A percentile compares a stretch with the other conserved stretches of the same genome.
phyloP scores from a whole-genome alignment of 2,329 filamentous ascomycete species.

The Lachnellula suecica region DNA sequence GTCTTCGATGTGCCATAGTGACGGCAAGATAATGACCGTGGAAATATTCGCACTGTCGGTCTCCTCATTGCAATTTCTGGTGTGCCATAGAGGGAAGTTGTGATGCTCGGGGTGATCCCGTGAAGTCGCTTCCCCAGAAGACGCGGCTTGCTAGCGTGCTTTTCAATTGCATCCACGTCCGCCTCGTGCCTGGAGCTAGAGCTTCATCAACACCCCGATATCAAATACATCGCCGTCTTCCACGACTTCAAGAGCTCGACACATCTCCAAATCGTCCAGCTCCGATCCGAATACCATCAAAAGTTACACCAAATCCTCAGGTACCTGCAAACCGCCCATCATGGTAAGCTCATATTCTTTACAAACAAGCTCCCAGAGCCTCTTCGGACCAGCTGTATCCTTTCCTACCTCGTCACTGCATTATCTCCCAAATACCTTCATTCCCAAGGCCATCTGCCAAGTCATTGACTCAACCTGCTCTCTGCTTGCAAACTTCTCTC shows the following conservation, averaged over 20 bases:
- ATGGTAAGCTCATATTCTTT: slow-evolving; percentile 26
- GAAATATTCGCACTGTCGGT: slow-evolving; percentile 2
- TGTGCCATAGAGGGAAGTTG: background rate
- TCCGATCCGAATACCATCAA: slow-evolving; percentile 2
- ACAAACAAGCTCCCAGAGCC: background rate
- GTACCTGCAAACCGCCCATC: slow-evolving; percentile 6
- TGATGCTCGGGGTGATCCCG: background rate
- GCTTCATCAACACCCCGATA: slow-evolving; percentile 9
- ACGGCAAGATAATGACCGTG: slow-evolving; percentile 10
- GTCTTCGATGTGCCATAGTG: slow-evolving; percentile 18
- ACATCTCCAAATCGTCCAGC: background rate
- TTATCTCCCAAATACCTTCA: too few species aligned
- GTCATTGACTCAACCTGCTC: too few species aligned
- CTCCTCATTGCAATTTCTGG: slow-evolving; percentile 21
- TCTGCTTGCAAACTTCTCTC: too few species aligned
- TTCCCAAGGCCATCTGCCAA: too few species aligned
- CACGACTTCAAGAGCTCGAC: background rate
- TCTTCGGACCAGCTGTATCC: background rate
- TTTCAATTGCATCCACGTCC: slow-evolving; percentile 22
- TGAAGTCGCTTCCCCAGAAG: background rate
- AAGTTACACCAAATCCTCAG: background rate
- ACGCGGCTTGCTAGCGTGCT: slow-evolving; percentile 13
- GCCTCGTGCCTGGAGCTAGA: slow-evolving; percentile 25
- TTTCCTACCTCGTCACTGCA: background rate
- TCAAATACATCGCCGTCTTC: background rate